phyloP scores from a whole-genome alignment of 257 asterid species.

The Phtheirospermum japonicum region DNA sequence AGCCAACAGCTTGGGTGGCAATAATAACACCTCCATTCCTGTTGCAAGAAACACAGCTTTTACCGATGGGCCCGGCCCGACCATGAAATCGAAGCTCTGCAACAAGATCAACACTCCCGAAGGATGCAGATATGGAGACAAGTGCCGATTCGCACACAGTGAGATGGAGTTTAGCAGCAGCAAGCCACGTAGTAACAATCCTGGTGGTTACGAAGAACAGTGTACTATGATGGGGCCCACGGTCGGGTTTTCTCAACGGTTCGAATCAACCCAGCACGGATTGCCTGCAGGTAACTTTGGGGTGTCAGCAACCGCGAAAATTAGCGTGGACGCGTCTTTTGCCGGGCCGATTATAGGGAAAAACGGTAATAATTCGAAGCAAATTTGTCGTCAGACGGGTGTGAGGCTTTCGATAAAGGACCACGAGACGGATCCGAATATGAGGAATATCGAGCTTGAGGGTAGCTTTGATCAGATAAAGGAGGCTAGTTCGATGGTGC shows the following conservation, averaged over 20 bases:
- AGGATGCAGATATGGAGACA: slow-evolving; percentile 59
- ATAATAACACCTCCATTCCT: slow-evolving; percentile 20
- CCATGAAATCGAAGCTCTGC: slow-evolving; percentile 44
- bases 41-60: slow-evolving; percentile 32
- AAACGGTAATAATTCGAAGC: slow-evolving; percentile 49
- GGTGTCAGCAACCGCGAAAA: slow-evolving; percentile 53
- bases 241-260: slow-evolving; percentile 37
- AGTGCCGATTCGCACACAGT: slow-evolving; percentile 51
- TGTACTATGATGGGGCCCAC: slow-evolving; percentile 23
- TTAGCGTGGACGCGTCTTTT: slow-evolving; percentile 48
- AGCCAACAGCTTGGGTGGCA: slow-evolving; percentile 38
- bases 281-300: slow-evolving; percentile 44
- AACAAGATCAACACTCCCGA: slow-evolving; percentile 49
- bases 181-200: slow-evolving; percentile 26
- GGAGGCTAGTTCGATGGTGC: slow-evolving; percentile 49
- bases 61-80: slow-evolving; percentile 30
- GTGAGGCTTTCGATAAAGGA: slow-evolving; percentile 50
- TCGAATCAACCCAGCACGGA: slow-evolving; percentile 25
- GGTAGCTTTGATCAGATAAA: slow-evolving; percentile 59
- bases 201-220: slow-evolving; percentile 38
- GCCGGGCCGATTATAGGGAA: slow-evolving; percentile 63
- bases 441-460: slow-evolving; percentile 56
- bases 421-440: slow-evolving; percentile 45
- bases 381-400: slow-evolving; percentile 46
- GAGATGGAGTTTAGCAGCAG: slow-evolving; percentile 43